Evolutionary conservation across 2,329 filamentous ascomycete genomes (phyloP), one percentile per base, ranked within the genome.

Genomic region (Alternaria postmessia): DNA sequence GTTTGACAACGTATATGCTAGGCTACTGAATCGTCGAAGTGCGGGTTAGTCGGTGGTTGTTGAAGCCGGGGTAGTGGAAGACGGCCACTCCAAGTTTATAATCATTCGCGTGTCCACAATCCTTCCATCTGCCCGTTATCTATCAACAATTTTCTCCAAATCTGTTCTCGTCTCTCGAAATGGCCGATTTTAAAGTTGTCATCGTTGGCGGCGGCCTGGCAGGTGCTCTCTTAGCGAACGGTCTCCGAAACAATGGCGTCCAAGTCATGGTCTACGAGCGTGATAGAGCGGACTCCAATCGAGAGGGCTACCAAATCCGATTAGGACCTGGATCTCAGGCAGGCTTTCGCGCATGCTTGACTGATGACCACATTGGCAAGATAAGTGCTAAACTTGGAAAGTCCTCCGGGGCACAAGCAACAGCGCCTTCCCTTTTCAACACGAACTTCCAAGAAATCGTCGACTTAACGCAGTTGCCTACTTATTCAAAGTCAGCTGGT

Each of bases 221-320:
- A 24, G 56, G 56, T 28, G 56, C 49, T 5, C 42, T 59, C 8
- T 42, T 59, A 12, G 56, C 56, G 4, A 59, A 59, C n/a, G 56
- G 49, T 26, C 56, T 59, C 7, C 8, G 14, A 24, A 48, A 54
- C 41, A 48, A 59, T 24, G 30, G 39, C 24, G 32, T 59, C 34
- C 41, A 59, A 7, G 41, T 54, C 28, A 48, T 41, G 12, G n/a
- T 59, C 28, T 54, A 53, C 41, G 49, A 54, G 34, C 41, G 56
- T 34, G 49, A 59, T 24, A 16, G 26, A 34, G 46, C 14, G 7
- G 28, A 43, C 30, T 58, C 55, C 4, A 53, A 47, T 16, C n/a
- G 55, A 32, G 55, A 58, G n/a, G 55, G 55, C 20, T 58, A 58
- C 42, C 55, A 58, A 22, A 58, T 58, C 30, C 55, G 55, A 30